Conservation (phyloP, 2,329 filamentous ascomycete genomes). For the Exophiala phaeomuriformis region DNA sequence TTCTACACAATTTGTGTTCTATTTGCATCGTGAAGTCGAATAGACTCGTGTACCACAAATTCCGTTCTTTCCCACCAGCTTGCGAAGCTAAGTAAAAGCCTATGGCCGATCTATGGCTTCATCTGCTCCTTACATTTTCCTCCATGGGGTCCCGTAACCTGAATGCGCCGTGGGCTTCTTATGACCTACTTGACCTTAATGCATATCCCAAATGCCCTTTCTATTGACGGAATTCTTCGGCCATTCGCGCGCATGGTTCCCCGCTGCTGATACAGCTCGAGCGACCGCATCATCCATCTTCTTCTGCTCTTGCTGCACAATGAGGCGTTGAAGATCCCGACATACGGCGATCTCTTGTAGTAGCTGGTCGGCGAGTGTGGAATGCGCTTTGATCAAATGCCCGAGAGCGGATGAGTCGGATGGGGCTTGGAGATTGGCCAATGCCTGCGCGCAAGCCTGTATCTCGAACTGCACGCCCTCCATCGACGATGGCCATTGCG, state of each 20-base stretch:
- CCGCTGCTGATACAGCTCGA: conserved; percentile 9
- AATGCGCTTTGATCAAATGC: conserved; percentile 14
- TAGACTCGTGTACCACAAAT: no score
- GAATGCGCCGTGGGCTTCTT: no score
- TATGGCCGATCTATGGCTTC: no score
- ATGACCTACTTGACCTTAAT: no score
- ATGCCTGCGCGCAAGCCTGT: conserved; percentile 7
- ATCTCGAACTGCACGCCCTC: conserved; percentile 6
- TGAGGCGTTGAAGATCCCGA: conserved; percentile 13
- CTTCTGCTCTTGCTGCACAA: conserved; percentile 10
- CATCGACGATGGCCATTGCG: conserved; percentile 10
- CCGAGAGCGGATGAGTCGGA: conserved; percentile 7
- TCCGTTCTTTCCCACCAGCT: no score
- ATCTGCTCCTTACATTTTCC: no score
- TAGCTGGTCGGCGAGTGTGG: conserved; percentile 5
- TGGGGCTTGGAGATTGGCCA: conserved; percentile 3
- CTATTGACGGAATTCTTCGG: neutral
- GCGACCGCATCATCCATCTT: conserved; percentile 8
- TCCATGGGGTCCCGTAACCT: no score
- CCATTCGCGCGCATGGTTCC: conserved; percentile 4
- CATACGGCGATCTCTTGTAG: conserved; percentile 17
- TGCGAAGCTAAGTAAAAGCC: no score
- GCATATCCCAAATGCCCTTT: conserved; percentile 11
- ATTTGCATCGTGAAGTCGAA: no score
- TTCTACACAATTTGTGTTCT: no score